Conservation (phyloP, 805 yeast species). For the Tetrapisispora taiwanensis region DNA sequence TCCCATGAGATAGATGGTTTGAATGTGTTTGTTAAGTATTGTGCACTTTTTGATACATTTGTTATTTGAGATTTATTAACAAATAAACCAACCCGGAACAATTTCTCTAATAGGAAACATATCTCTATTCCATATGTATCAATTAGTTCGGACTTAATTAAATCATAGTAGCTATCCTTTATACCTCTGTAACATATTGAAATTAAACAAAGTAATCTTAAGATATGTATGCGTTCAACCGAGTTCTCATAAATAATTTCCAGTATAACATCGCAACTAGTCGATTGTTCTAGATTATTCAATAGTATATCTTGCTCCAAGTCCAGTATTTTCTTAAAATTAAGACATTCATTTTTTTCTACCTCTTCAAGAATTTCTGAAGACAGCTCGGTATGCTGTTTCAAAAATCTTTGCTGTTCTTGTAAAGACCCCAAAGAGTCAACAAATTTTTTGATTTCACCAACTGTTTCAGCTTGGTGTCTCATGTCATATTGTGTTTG, state of each 20-base stretch:
- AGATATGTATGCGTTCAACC: constrained; percentile 33
- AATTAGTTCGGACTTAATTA: constrained; percentile 44
- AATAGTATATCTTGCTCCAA: constrained; percentile 64
- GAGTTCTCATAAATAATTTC: constrained; percentile 40
- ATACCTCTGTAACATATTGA: constrained; percentile 61
- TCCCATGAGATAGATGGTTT: constrained; percentile 5
- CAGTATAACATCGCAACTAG: constrained; percentile 31
- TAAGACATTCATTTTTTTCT: constrained; percentile 18
- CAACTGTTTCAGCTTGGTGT: constrained; percentile 46
- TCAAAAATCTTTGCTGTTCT: constrained; percentile 53
- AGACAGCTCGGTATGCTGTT: constrained; percentile 65
- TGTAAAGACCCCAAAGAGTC: constrained; percentile 59
- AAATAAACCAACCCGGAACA: constrained; percentile 15
- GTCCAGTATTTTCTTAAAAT: constrained; percentile 40
- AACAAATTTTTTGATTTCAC: constrained; percentile 65
- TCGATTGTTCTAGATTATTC: constrained; percentile 36
- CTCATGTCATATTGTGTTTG: constrained; percentile 58
- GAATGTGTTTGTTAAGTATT: neutral
- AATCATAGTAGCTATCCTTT: constrained; percentile 49
- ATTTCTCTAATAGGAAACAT: constrained; percentile 18
- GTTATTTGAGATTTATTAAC: constrained; percentile 9
- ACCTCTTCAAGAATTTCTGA: constrained; percentile 48
- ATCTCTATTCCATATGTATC: constrained; percentile 52
- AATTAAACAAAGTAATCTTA: constrained; percentile 48
- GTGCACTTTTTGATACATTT: neutral